phyloP scores from a whole-genome alignment of 2,329 filamentous ascomycete genomes.

The Fusarium subtropicale region DNA sequence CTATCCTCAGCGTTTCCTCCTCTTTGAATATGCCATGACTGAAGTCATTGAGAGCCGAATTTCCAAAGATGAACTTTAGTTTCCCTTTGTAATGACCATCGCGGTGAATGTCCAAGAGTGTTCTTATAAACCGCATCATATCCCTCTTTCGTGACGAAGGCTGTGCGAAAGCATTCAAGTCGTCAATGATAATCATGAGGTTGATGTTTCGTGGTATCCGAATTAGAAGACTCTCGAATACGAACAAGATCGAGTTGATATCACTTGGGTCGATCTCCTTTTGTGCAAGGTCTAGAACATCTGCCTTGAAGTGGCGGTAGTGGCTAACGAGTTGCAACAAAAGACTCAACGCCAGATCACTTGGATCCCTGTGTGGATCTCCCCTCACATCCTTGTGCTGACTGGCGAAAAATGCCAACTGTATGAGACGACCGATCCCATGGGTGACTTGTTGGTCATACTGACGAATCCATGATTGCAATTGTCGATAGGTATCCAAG shows the following conservation, averaged over 20 bases:
- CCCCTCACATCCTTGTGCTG: not conserved
- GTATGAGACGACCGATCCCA: not conserved
- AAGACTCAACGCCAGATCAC: not conserved
- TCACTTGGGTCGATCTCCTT: not conserved
- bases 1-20: too few relatives aligned
- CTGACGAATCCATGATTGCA: not conserved
- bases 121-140: not conserved
- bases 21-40: too few relatives aligned
- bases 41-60: too few relatives aligned
- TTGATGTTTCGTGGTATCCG: not conserved
- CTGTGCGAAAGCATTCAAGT: not conserved
- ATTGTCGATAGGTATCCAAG: not conserved
- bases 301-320: not conserved
- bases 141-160: not conserved
- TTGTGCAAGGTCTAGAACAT: not conserved
- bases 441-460: not conserved
- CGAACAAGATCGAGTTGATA: not conserved
- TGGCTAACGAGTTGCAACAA: not conserved
- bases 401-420: not conserved
- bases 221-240: not conserved
- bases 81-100: too few relatives aligned
- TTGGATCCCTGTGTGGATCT: not conserved
- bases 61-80: too few relatives aligned
- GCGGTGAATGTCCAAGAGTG: fast-evolving
- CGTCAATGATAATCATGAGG: not conserved